Percentiles rank a stretch among this genome's conserved stretches.
These are phyloP conservation scores for Lasiodiplodia hormozganensis DNA, from an alignment of 2,329 filamentous ascomycete species.

Conservation along the genomic window DNA sequence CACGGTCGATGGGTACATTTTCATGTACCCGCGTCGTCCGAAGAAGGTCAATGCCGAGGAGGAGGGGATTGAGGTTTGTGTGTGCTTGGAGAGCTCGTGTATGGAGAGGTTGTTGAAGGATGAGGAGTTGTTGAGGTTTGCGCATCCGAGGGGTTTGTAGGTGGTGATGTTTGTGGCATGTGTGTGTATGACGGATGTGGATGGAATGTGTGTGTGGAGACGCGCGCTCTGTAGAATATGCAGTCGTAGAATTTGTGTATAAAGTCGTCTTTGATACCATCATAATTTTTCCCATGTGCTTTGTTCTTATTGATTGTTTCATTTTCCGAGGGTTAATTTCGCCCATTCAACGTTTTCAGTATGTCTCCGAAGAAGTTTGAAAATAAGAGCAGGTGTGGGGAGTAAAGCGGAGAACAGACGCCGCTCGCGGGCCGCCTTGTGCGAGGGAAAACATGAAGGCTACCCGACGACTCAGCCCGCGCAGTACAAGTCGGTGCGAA, in stretches of 20 bases:
- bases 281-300: no score
- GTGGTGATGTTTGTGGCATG: neutral
- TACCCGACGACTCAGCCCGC: neutral
- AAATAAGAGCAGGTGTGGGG: no score
- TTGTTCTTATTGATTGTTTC: no score
- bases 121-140: conserved; percentile 34
- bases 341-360: no score
- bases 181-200: neutral
- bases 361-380: no score
- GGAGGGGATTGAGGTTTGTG: conserved; percentile 35
- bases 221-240: no score
- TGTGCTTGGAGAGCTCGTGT: conserved; percentile 31
- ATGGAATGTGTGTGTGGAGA: neutral
- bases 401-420: no score
- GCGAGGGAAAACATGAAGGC: neutral
- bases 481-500: neutral
- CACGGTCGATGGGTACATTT: conserved; percentile 34
- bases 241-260: no score
- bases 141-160: conserved; percentile 12
- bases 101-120: conserved; percentile 34
- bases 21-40: conserved; percentile 33
- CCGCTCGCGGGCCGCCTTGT: no score
- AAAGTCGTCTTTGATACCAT: no score
- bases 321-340: no score
- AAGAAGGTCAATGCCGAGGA: conserved; percentile 26